These are phyloP conservation scores for Leccinum incarnatum DNA, from an alignment of 768 basidiomycete species.

Conservation along the genomic window DNA sequence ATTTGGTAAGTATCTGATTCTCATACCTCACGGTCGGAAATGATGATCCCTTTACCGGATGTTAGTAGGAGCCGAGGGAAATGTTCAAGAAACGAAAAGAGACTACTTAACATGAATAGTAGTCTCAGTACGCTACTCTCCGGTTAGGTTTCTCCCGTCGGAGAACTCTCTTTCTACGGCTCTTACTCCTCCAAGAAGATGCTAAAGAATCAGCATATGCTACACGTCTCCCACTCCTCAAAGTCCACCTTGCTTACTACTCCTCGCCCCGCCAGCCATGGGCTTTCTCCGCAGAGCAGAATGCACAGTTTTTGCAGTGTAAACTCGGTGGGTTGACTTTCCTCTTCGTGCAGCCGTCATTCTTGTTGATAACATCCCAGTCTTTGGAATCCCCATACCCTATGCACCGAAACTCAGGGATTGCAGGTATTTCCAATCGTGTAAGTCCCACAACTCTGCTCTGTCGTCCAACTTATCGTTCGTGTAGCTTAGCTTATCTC, in stretches of 20 bases:
- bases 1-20: neutral
- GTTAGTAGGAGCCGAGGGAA: neutral
- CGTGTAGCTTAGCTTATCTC: slow-evolving; percentile 56
- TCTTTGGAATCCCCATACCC: slow-evolving; percentile 40
- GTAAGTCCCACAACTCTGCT: slow-evolving; percentile 24
- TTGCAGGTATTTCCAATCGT: slow-evolving; percentile 41
- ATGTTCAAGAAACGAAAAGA: neutral
- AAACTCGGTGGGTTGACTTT: slow-evolving; percentile 15
- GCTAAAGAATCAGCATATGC: slow-evolving; percentile 9
- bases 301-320: slow-evolving; percentile 26
- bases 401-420: slow-evolving; percentile 36
- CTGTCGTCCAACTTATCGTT: neutral
- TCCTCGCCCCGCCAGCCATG: slow-evolving; percentile 1
- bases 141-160: too few relatives aligned
- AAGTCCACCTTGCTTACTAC: slow-evolving; percentile 12
- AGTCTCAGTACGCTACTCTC: too few relatives aligned
- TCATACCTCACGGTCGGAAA: slow-evolving; percentile 5
- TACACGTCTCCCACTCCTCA: slow-evolving; percentile 4
- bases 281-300: slow-evolving; percentile 22
- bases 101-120: too few relatives aligned
- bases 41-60: neutral
- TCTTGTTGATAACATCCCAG: slow-evolving; percentile 10
- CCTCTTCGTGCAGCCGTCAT: neutral
- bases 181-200: slow-evolving; percentile 8
- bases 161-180: too few relatives aligned